Evolutionary conservation across 176 grass and related monocot species (phyloP).

Genomic region (Saccharum officinarum): DNA sequence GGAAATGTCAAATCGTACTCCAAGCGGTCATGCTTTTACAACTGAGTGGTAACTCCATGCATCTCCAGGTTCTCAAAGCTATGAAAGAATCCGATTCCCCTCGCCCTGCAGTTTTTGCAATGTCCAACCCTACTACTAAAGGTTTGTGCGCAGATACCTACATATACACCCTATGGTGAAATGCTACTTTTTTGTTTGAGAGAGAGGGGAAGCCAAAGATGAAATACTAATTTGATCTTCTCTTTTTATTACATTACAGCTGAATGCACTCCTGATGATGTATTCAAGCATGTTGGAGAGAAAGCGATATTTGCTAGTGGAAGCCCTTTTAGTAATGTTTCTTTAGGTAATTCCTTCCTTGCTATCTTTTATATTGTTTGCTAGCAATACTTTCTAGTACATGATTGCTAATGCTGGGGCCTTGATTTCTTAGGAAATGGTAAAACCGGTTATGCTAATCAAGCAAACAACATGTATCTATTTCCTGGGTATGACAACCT

Average conservation of each 20-base stretch:
- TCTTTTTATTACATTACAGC: conserved; percentile 45
- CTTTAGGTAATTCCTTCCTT: conserved; percentile 61
- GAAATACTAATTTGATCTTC: conserved; percentile 39
- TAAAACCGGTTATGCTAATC: conserved; percentile 75
- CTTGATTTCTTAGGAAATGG: conserved; percentile 54
- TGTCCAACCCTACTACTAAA: conserved; percentile 97
- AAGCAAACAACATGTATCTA: conserved; percentile 99
- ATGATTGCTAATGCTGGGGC: conserved; percentile 21
- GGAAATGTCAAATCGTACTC: neutral
- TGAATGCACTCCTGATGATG: conserved; percentile 92
- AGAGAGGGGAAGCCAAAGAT: neutral
- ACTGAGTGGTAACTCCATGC: conserved; percentile 28
- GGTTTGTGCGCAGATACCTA: conserved; percentile 31
- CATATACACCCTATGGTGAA: conserved; percentile 21
- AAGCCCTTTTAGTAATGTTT: conserved; percentile 84
- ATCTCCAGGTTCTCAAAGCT: conserved; percentile 81
- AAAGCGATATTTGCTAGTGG: conserved; percentile 96
- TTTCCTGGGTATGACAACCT: conserved; percentile 88
- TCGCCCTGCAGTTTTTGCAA: conserved; percentile 88
- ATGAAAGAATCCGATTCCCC: conserved; percentile 93
- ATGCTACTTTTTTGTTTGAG: neutral
- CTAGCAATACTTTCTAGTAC: neutral
- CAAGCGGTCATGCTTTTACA: conserved; percentile 10
- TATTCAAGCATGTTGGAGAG: conserved; percentile 89
- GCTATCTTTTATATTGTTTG: conserved; percentile 19